A percentile compares a stretch with the other conserved stretches of the same genome.
Conservation (phyloP, 352 stramenopile genomes). For the Aphanomyces invadans region DNA sequence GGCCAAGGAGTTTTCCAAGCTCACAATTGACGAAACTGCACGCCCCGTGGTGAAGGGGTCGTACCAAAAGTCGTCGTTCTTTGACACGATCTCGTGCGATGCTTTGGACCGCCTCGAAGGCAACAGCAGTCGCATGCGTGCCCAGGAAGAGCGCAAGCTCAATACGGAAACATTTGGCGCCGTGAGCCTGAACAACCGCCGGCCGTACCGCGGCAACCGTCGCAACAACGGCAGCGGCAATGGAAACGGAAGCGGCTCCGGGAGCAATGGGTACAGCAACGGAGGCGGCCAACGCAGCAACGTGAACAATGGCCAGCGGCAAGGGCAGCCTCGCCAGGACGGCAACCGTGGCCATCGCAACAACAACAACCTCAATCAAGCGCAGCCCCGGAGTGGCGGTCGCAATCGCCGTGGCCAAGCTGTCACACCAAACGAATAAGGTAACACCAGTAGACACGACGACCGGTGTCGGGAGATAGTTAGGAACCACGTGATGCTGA, state of each 20-base stretch:
- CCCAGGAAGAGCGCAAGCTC: constrained; percentile 72
- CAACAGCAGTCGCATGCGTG: constrained; percentile 53
- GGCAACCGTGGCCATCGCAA: constrained; percentile 6
- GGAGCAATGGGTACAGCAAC: constrained; percentile 2
- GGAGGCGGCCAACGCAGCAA: constrained; percentile 1
- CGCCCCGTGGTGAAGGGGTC: constrained; percentile 30
- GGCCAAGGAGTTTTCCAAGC: constrained; percentile 68
- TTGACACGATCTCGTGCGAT: constrained; percentile 86
- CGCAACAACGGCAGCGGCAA: constrained; percentile 23
- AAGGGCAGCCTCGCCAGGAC: neutral
- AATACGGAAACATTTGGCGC: constrained; percentile 87
- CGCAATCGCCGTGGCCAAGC: neutral
- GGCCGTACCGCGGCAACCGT: constrained; percentile 56
- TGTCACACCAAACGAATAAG: neutral
- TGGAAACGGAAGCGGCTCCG: constrained; percentile 3
- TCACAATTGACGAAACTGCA: constrained; percentile 28
- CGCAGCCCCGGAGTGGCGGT: neutral
- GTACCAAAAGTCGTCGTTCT: constrained; percentile 87
- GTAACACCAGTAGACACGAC: neutral
- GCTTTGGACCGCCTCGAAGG: constrained; percentile 73
- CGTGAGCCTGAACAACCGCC: constrained; percentile 77
- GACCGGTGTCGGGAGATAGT: too few relatives aligned
- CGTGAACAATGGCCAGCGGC: neutral
- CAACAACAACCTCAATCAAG: neutral
- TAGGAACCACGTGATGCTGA: too few relatives aligned